Evolutionary conservation across 2,329 filamentous ascomycete species (phyloP).

Genomic region (Fonsecaea nubica): DNA sequence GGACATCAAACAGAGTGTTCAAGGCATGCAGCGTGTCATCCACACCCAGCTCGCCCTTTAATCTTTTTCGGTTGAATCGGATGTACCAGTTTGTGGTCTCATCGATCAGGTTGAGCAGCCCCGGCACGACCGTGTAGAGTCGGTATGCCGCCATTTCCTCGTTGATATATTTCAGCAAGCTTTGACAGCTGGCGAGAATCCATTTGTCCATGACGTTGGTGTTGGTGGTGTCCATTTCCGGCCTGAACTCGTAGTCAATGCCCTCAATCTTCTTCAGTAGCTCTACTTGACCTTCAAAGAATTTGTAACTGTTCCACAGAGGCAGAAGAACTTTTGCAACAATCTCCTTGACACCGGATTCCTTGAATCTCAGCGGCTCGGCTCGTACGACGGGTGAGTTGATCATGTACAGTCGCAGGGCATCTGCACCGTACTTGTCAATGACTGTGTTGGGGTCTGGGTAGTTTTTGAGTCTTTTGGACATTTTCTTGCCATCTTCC

Average conservation of each 20-base stretch:
- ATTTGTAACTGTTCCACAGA: constrained; percentile 91
- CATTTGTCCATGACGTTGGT: constrained; percentile 90
- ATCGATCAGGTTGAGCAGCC: constrained; percentile 78
- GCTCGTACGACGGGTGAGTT: constrained; percentile 88
- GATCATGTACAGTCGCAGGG: constrained; percentile 89
- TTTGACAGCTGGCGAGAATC: constrained; percentile 87
- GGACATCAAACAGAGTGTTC: constrained; percentile 91
- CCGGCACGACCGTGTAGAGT: constrained; percentile 83
- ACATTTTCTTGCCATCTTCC: constrained; percentile 95
- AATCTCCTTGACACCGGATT: constrained; percentile 85
- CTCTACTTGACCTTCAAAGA: constrained; percentile 84
- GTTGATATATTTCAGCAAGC: constrained; percentile 83
- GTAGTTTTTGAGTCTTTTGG: constrained; percentile 89
- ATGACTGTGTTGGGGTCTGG: constrained; percentile 81
- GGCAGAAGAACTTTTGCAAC: constrained; percentile 84
- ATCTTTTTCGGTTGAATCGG: constrained; percentile 80
- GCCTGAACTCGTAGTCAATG: constrained; percentile 75
- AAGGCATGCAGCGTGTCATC: constrained; percentile 88
- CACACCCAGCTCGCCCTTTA: constrained; percentile 84
- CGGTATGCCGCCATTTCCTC: constrained; percentile 80
- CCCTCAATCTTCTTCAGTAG: constrained; percentile 83
- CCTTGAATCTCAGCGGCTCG: constrained; percentile 84
- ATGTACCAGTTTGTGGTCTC: constrained; percentile 95
- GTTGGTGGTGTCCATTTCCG: constrained; percentile 72
- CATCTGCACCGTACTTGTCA: constrained; percentile 82